These are phyloP conservation scores for Trichoderma afroharzianum DNA, from an alignment of 2,329 filamentous ascomycete genomes.

Conservation along the genomic window DNA sequence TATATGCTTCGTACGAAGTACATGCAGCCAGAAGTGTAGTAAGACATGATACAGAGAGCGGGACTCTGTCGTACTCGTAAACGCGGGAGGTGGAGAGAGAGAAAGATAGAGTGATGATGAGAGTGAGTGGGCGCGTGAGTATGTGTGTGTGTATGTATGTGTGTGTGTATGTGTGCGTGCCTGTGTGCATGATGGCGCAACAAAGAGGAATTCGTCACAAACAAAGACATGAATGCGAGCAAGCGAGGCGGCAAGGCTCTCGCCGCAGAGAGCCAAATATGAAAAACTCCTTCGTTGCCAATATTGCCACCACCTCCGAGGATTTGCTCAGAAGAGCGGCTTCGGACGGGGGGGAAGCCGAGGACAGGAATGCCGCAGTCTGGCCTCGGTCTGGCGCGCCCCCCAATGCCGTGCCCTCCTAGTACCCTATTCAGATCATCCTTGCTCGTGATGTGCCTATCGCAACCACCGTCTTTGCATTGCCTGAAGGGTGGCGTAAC, in stretches of 20 bases:
- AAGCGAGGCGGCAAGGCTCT: constrained; percentile 5
- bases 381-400: not conserved
- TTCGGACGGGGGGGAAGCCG: not conserved
- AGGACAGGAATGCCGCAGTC: not conserved
- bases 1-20: not conserved
- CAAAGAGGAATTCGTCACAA: constrained; percentile 15
- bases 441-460: constrained; percentile 7
- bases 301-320: constrained; percentile 3
- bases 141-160: not conserved
- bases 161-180: not conserved
- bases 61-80: not conserved
- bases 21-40: not conserved
- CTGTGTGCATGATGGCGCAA: constrained; percentile 21
- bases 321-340: not conserved
- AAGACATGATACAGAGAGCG: not conserved
- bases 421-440: not conserved
- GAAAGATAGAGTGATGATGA: not conserved
- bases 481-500: constrained; percentile 13
- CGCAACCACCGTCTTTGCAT: not conserved
- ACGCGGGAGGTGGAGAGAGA: not conserved
- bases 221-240: not conserved
- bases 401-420: not conserved
- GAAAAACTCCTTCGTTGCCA: not conserved
- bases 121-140: not conserved
- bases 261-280: not conserved